phyloP scores from a whole-genome alignment of 352 stramenopile species.

The Pythium rhizo-oryzae region DNA sequence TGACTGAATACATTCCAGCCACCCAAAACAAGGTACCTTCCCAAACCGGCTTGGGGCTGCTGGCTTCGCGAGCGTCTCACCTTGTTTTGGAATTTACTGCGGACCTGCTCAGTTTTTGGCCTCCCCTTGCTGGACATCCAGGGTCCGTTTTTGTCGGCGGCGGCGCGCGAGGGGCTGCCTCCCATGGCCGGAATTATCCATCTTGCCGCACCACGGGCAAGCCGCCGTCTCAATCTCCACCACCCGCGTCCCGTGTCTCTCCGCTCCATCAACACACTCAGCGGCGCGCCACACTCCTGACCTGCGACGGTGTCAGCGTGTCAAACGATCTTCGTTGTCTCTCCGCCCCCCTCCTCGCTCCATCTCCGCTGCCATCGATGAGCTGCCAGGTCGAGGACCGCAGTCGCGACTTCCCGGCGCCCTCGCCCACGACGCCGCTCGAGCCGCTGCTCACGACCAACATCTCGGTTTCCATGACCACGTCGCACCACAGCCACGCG shows the following conservation, averaged over 20 bases:
- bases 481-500: not conserved
- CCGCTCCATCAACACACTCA: not conserved
- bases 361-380: conserved; percentile 1
- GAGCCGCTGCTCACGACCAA: conserved; percentile 29
- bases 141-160: conserved; percentile 12
- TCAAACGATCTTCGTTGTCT: not conserved
- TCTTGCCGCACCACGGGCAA: conserved; percentile 15
- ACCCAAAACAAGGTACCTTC: conserved; percentile 9
- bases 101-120: not conserved
- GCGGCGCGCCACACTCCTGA: not conserved
- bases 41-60: not conserved
- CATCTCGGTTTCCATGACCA: conserved; percentile 25
- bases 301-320: conserved; percentile 5
- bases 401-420: conserved; percentile 11
- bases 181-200: conserved; percentile 18
- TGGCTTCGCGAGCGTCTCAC: not conserved
- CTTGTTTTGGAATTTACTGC: not conserved
- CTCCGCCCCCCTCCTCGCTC: not conserved
- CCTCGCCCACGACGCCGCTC: conserved; percentile 9
- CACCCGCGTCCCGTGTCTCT: not conserved
- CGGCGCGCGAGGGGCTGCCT: not conserved
- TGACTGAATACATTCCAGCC: conserved; percentile 5
- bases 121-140: not conserved
- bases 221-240: not conserved
- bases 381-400: conserved; percentile 24